These are phyloP conservation scores for Massariosphaeria phaeospora DNA, from an alignment of 495 filamentous ascomycete species.

Conservation along the genomic window DNA sequence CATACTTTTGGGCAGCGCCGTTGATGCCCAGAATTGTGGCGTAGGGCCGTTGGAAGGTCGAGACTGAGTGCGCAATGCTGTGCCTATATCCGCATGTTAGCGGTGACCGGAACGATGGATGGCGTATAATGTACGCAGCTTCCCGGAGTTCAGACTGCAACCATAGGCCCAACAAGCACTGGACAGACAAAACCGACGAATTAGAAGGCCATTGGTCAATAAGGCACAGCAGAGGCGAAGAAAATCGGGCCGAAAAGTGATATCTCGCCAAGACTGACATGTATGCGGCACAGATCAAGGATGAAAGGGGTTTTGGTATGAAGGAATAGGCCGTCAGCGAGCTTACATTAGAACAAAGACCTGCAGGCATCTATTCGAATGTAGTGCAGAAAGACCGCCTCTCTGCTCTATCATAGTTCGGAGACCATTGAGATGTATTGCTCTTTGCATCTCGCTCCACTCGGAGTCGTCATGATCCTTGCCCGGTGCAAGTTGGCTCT, in stretches of 20 bases:
- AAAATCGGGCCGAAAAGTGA: background rate
- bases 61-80: constrained; percentile 25
- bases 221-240: background rate
- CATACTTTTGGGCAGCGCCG: constrained; percentile 23
- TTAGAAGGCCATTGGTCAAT: background rate
- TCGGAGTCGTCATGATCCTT: constrained; percentile 2
- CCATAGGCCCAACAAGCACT: background rate
- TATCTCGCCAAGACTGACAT: no score
- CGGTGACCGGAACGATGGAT: background rate
- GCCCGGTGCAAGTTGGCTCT: constrained; percentile 26
- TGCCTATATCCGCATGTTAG: constrained; percentile 13
- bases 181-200: background rate
- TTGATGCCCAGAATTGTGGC: constrained; percentile 19
- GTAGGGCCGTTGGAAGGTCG: constrained; percentile 28
- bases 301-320: constrained; percentile 5
- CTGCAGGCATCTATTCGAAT: constrained; percentile 32
- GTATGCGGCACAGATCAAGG: no score
- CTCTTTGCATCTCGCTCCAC: constrained; percentile 16
- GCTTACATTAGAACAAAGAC: constrained; percentile 35
- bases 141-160: background rate
- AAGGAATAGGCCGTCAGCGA: background rate
- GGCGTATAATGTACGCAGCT: background rate
- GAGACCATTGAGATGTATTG: constrained; percentile 33
- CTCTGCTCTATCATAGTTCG: constrained; percentile 33
- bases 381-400: constrained; percentile 29